Evolutionary conservation across 305 asterid genomes (phyloP).

Genomic region (Monarda citriodora): DNA sequence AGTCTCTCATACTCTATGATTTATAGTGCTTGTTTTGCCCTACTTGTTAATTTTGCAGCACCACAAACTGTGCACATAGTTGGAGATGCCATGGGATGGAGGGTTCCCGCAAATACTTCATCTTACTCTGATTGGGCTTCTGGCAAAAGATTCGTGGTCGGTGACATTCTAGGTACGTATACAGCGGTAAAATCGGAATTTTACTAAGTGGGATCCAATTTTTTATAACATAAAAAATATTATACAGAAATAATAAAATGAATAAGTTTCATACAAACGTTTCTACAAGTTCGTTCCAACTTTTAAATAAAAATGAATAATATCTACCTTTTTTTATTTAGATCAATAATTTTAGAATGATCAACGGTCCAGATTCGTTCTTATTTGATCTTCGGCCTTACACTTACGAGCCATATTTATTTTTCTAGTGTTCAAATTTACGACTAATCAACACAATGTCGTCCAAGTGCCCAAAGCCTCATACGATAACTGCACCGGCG

Average conservation of each 20-base stretch:
- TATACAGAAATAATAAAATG: no score
- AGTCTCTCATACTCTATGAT: slow-evolving; percentile 14
- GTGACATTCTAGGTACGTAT: slow-evolving; percentile 51
- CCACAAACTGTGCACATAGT: slow-evolving; percentile 40
- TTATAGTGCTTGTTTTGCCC: slow-evolving; percentile 24
- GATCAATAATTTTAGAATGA: no score
- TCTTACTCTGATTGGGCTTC: slow-evolving; percentile 41
- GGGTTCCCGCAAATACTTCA: slow-evolving; percentile 26
- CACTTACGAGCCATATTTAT: no score
- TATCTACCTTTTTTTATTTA: no score
- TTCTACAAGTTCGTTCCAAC: no score
- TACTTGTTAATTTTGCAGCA: slow-evolving; percentile 16
- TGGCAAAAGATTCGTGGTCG: slow-evolving; percentile 35
- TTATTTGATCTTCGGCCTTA: no score
- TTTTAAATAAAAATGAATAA: no score
- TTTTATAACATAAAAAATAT: no score
- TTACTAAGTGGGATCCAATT: no score
- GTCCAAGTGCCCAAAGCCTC: slow-evolving; percentile 37
- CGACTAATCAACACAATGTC: slow-evolving; percentile 36
- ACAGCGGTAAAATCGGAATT: no score
- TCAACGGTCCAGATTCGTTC: no score
- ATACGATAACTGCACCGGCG: slow-evolving; percentile 35
- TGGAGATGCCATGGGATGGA: slow-evolving; percentile 54
- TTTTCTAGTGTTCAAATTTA: slow-evolving; percentile 41
- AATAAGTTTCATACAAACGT: no score